Evolutionary conservation across 1,284 basidiomycete species (phyloP).

Genomic region (Malassezia slooffiae): DNA sequence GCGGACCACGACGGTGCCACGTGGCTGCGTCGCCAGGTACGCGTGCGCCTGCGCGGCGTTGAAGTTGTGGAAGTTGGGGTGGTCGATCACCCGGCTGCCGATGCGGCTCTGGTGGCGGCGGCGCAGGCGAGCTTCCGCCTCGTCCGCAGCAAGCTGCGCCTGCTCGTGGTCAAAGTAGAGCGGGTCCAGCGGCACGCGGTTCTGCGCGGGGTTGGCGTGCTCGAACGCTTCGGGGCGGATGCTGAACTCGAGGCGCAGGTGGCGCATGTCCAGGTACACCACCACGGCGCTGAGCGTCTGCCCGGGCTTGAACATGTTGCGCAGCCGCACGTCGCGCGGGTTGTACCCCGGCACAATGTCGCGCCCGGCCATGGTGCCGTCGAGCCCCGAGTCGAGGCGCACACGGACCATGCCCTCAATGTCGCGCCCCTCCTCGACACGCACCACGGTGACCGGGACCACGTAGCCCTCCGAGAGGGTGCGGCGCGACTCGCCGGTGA

Average conservation of each 20-base stretch:
- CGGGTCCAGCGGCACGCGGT: constrained; percentile 57
- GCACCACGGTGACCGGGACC: constrained; percentile 67
- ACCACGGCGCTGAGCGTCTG: constrained; percentile 74
- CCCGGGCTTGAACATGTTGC: constrained; percentile 48
- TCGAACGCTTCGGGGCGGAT: constrained; percentile 61
- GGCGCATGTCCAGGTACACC: constrained; percentile 58
- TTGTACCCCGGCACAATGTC: constrained; percentile 27
- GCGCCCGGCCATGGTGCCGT: constrained; percentile 39
- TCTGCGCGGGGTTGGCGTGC: constrained; percentile 58
- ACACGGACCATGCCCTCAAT: constrained; percentile 51
- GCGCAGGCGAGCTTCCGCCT: constrained; percentile 70
- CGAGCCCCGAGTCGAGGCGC: constrained; percentile 77
- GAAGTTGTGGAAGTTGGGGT: constrained; percentile 96
- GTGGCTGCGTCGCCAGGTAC: constrained; percentile 76
- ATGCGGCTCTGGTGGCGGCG: constrained; percentile 60
- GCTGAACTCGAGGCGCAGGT: constrained; percentile 66
- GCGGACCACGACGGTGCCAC: constrained; percentile 65
- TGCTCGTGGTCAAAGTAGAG: constrained; percentile 60
- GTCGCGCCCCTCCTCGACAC: constrained; percentile 49
- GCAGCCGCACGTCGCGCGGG: constrained; percentile 24
- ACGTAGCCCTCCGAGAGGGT: constrained; percentile 71
- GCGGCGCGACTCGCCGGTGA: constrained; percentile 77
- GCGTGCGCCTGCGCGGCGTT: constrained; percentile 80
- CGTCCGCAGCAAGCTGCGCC: constrained; percentile 61
- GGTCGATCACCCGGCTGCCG: constrained; percentile 69